A percentile compares a stretch with the other conserved stretches of the same genome.
phyloP scores from a whole-genome alignment of 2,329 filamentous ascomycete genomes.

The Trichoderma sp. region DNA sequence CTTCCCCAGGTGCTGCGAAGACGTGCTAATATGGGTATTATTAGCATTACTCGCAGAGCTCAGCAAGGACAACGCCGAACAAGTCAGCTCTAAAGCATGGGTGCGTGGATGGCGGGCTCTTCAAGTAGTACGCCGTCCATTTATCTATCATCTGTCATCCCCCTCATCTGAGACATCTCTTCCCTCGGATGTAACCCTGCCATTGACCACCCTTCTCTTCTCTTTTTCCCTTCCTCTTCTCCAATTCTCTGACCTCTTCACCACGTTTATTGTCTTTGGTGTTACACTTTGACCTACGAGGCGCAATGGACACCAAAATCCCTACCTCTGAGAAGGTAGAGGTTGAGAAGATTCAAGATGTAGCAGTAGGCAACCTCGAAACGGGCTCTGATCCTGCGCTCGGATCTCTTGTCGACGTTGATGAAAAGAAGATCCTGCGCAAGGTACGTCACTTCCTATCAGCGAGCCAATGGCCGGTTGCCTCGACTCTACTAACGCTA shows the following conservation, averaged over 20 bases:
- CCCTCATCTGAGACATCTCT: constrained; percentile 3
- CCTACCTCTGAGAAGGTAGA: constrained; percentile 14
- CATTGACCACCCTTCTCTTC: not conserved
- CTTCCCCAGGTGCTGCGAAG: not conserved
- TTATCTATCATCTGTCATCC: not conserved
- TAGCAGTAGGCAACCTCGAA: not conserved
- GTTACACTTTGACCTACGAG: not conserved
- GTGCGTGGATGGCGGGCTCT: not conserved
- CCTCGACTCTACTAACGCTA: constrained; percentile 12
- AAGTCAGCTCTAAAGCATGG: not conserved
- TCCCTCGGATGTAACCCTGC: constrained; percentile 7
- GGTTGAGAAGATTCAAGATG: constrained; percentile 14
- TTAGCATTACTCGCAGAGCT: not conserved
- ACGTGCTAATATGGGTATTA: not conserved
- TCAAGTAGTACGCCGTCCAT: not conserved
- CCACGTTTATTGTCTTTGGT: not conserved
- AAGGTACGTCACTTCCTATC: constrained; percentile 39
- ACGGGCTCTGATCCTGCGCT: not conserved
- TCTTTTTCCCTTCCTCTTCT: not conserved
- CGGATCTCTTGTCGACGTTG: constrained; percentile 10
- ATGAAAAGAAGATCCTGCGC: constrained; percentile 56
- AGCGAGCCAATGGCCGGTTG: rapidly evolving
- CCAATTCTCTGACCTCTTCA: not conserved
- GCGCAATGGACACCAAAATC: not conserved
- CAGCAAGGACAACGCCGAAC: not conserved